These are phyloP conservation scores for Corinectria fuckeliana DNA, from an alignment of 2,329 filamentous ascomycete species.

Conservation along the genomic window DNA sequence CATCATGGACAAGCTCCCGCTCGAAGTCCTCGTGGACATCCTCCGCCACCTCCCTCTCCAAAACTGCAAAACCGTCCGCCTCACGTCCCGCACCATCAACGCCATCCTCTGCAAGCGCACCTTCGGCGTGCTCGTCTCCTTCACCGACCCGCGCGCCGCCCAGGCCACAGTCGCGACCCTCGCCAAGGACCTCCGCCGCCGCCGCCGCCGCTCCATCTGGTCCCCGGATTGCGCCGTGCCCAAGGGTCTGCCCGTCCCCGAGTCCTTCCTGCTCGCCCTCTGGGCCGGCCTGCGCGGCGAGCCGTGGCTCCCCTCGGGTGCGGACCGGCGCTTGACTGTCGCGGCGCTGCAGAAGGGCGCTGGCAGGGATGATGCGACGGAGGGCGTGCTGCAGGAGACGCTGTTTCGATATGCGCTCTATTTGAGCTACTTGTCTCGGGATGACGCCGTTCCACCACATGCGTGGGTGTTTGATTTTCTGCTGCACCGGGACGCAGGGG, in stretches of 20 bases:
- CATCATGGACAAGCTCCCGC: slow-evolving; percentile 39
- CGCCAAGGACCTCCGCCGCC: slow-evolving; percentile 30
- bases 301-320: slow-evolving; percentile 29
- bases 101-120: slow-evolving; percentile 36
- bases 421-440: slow-evolving; percentile 41
- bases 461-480: slow-evolving; percentile 41
- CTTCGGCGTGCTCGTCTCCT: slow-evolving; percentile 40
- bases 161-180: slow-evolving; percentile 30
- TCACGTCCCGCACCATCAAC: slow-evolving; percentile 44
- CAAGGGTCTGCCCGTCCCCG: slow-evolving; percentile 35
- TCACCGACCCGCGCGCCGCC: slow-evolving; percentile 39
- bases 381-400: slow-evolving; percentile 34
- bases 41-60: slow-evolving; percentile 35
- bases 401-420: slow-evolving; percentile 47
- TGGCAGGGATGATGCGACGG: slow-evolving; percentile 30
- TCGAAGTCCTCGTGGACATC: slow-evolving; percentile 41
- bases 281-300: slow-evolving; percentile 38
- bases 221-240: slow-evolving; percentile 46
- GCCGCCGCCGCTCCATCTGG: slow-evolving; percentile 41
- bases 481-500: slow-evolving; percentile 6
- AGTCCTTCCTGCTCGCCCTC: slow-evolving; percentile 43
- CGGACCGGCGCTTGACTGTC: slow-evolving; percentile 14
- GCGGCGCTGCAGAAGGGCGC: slow-evolving; percentile 28
- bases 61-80: slow-evolving; percentile 36
- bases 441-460: slow-evolving; percentile 37